A percentile compares a stretch with the other conserved stretches of the same genome.
Conservation (phyloP, 495 filamentous ascomycete species). For the Collariella sp. region DNA sequence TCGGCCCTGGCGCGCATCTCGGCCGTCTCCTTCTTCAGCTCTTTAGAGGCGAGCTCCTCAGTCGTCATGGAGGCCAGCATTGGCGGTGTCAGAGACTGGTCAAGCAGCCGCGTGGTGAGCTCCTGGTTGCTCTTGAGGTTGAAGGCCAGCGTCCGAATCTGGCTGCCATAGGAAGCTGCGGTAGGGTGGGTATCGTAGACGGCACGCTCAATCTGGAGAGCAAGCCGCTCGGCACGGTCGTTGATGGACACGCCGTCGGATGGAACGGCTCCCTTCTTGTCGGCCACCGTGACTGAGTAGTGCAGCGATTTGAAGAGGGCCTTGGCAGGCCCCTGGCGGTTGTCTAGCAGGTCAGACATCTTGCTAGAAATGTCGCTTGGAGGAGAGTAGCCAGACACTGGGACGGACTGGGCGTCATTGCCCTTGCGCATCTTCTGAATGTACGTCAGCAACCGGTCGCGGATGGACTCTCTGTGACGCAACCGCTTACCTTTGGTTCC, state of each 20-base stretch:
- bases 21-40: slow-evolving; percentile 70
- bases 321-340: slow-evolving; percentile 36
- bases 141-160: slow-evolving; percentile 52
- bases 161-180: slow-evolving; percentile 33
- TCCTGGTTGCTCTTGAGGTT: slow-evolving; percentile 82
- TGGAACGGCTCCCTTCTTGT: slow-evolving; percentile 37
- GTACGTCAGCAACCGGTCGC: not conserved
- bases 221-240: slow-evolving; percentile 35
- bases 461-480: not conserved
- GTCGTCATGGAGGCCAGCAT: slow-evolving; percentile 74
- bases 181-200: slow-evolving; percentile 40
- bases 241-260: slow-evolving; percentile 31
- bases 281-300: slow-evolving; percentile 30
- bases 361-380: slow-evolving; percentile 32
- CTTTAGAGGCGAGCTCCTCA: slow-evolving; percentile 85
- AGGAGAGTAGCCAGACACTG: slow-evolving; percentile 28
- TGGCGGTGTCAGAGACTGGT: slow-evolving; percentile 56
- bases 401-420: slow-evolving; percentile 33
- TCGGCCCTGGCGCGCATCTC: slow-evolving; percentile 64
- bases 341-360: slow-evolving; percentile 34
- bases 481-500: slow-evolving; percentile 32
- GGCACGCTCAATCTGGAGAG: slow-evolving; percentile 63
- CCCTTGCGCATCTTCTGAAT: slow-evolving; percentile 46
- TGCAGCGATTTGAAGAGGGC: slow-evolving; percentile 37
- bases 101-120: slow-evolving; percentile 66